A percentile compares a stretch with the other conserved stretches of the same genome.
Conservation (phyloP, 805 yeast genomes). For the Wickerhamomyces chambardii region DNA sequence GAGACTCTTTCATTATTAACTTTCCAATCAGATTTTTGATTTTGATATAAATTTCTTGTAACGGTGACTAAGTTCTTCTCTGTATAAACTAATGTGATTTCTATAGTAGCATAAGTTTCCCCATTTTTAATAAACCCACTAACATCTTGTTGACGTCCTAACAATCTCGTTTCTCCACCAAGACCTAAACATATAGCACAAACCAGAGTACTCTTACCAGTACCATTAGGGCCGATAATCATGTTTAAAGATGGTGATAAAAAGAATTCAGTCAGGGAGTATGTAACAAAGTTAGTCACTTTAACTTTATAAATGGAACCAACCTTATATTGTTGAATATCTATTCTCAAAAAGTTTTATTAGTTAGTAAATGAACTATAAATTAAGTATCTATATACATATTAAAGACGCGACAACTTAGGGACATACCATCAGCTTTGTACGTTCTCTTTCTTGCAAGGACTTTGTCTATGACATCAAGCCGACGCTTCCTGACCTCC, state of each 20-base stretch:
- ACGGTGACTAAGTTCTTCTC: slow-evolving; percentile 33
- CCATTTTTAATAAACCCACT: slow-evolving; percentile 72
- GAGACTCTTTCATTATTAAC: slow-evolving; percentile 30
- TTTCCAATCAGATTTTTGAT: slow-evolving; percentile 40
- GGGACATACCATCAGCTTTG: too few species aligned
- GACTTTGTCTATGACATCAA: too few species aligned
- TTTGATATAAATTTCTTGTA: slow-evolving; percentile 21
- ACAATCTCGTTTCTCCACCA: slow-evolving; percentile 66
- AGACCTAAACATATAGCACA: slow-evolving; percentile 89
- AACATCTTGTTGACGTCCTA: slow-evolving; percentile 59
- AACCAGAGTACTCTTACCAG: slow-evolving; percentile 90
- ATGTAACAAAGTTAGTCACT: slow-evolving; percentile 63
- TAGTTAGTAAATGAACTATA: too few species aligned
- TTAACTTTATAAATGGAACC: slow-evolving; percentile 46
- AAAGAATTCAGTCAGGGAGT: slow-evolving; percentile 56
- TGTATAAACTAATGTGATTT: slow-evolving; percentile 23
- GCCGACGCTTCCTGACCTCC: too few species aligned
- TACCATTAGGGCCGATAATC: slow-evolving; percentile 95
- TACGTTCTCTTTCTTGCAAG: too few species aligned
- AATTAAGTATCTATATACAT: too few species aligned
- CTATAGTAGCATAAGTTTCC: slow-evolving; percentile 23
- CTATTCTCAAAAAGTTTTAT: too few species aligned
- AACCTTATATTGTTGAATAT: slow-evolving; percentile 9
- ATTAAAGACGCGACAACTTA: too few species aligned
- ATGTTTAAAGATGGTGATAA: slow-evolving; percentile 81